Base-by-base conservation (phyloP, 164 flowering plant species). In the Umbilicus rupestris region DNA sequence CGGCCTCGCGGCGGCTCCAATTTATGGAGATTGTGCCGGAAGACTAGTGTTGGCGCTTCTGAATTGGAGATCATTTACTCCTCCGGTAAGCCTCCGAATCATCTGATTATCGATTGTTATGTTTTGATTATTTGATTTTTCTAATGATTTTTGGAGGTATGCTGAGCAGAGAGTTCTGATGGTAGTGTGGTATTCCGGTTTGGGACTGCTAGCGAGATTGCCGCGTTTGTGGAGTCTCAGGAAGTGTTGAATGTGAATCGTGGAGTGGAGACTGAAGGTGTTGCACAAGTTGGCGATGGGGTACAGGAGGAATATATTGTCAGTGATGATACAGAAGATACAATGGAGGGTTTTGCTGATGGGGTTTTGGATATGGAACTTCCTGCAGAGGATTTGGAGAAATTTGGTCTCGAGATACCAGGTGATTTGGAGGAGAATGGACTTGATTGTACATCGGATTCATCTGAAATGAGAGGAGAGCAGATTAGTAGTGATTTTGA, bases 171-270 rank as follows among this genome's bases (percentile, higher is more conserved):
- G 60, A 55, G 19, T 55, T 6, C 33, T 55, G 60, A 55, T 55
- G 60, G 60, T 55, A 55, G 60, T 28, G 60, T 55, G 60, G 7
- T 55, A 19, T 55, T 55, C 33, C 60, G 60, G 31, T 55, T 55
- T 55, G 60, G 60, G 19, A 55, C 60, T 11, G 60, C 60, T 55
- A 55, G 17, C 5, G 60, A 55, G 60, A 15, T 55, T 3, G 31
- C 60, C 3, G 60, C 28, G 33, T 55, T 28, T 28, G 5, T 55
- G 60, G 60, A 19, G 33, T 10, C 29, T 14, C 29, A 55, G 60
- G 7, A 55, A 14, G 60, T 30, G 33, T 9, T 9, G 44, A 41
- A 41, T 9, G 44, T 14, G 16, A 14, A 9, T 41, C 12, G 10
- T 41, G 12, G 16, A 14, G 19, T n/a, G 55, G 55, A 55, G 60